Percentiles rank a stretch among this genome's conserved stretches.
phyloP scores from a whole-genome alignment of 140 eudicot genomes.

The Bidens hawaiensis region DNA sequence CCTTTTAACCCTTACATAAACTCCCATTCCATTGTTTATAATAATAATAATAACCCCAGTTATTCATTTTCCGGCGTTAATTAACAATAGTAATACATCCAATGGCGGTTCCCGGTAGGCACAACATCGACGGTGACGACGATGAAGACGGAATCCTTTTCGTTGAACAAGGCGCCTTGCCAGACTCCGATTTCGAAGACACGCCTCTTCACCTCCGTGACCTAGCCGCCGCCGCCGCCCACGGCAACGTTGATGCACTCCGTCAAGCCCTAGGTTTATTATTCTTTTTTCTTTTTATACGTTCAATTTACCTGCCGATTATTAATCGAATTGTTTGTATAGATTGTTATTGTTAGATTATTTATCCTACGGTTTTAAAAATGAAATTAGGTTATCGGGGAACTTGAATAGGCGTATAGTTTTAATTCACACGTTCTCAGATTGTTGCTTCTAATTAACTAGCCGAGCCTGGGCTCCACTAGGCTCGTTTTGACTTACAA shows the following conservation, averaged over 20 bases:
- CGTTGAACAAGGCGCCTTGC: slow-evolving; percentile 42
- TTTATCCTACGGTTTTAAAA: background rate
- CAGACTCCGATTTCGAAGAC: slow-evolving; percentile 47
- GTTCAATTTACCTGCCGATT: background rate
- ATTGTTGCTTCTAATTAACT: no score
- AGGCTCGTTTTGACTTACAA: no score
- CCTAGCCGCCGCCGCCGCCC: slow-evolving; percentile 61
- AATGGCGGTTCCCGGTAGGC: slow-evolving; percentile 67
- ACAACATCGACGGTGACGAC: slow-evolving; percentile 49
- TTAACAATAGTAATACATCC: background rate
- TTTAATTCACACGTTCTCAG: no score
- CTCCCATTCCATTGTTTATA: no score
- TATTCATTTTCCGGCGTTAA: no score
- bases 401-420: no score
- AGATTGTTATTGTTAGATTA: background rate
- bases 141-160: slow-evolving; percentile 53
- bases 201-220: slow-evolving; percentile 73
- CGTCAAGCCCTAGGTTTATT: slow-evolving; percentile 62
- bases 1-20: no score
- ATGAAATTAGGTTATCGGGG: background rate
- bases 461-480: no score
- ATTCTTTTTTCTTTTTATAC: background rate
- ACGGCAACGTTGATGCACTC: slow-evolving; percentile 62
- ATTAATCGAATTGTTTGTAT: background rate
- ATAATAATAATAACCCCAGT: no score